Conservation (phyloP, 441 rosid genomes). For the Jatropha multifida region DNA sequence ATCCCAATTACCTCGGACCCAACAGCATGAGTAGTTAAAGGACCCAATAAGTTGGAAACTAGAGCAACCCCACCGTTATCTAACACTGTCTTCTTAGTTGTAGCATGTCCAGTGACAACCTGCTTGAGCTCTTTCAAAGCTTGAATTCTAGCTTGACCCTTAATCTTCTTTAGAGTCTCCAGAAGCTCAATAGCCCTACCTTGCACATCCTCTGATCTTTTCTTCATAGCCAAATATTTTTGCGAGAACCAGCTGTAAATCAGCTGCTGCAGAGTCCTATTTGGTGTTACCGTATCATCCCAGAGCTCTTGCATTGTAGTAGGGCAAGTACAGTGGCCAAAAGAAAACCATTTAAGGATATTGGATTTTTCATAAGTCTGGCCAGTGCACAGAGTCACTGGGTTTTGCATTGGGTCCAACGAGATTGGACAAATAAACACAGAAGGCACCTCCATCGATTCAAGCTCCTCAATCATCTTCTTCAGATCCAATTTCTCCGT, state of each 20-base stretch:
- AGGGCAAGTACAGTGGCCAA: slow-evolving; percentile 88
- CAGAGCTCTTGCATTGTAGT: slow-evolving; percentile 98
- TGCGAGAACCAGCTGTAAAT: slow-evolving; percentile 82
- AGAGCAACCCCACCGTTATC: slow-evolving; percentile 55
- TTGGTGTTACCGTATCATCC: slow-evolving; percentile 85
- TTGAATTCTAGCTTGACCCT: slow-evolving; percentile 82
- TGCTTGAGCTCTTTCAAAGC: slow-evolving; percentile 72
- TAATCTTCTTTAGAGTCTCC: slow-evolving; percentile 67
- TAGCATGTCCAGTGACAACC: slow-evolving; percentile 49
- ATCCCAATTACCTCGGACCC: slow-evolving; percentile 84
- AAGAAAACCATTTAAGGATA: slow-evolving; percentile 78
- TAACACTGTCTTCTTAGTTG: slow-evolving; percentile 63
- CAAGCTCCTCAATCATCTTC: slow-evolving; percentile 77
- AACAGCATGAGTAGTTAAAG: slow-evolving; percentile 77
- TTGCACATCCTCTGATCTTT: slow-evolving; percentile 77
- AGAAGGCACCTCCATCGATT: slow-evolving; percentile 60
- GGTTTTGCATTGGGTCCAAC: slow-evolving; percentile 88
- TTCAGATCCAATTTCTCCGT: slow-evolving; percentile 78
- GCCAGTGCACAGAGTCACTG: slow-evolving; percentile 90
- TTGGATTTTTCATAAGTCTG: slow-evolving; percentile 91
- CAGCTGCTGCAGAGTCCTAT: slow-evolving; percentile 74
- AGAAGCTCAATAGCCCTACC: slow-evolving; percentile 71
- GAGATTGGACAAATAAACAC: slow-evolving; percentile 97
- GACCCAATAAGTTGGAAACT: slow-evolving; percentile 64
- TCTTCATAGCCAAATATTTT: slow-evolving; percentile 79